phyloP scores from a whole-genome alignment of 78 protist genomes.

The Ministeria vibrans region DNA sequence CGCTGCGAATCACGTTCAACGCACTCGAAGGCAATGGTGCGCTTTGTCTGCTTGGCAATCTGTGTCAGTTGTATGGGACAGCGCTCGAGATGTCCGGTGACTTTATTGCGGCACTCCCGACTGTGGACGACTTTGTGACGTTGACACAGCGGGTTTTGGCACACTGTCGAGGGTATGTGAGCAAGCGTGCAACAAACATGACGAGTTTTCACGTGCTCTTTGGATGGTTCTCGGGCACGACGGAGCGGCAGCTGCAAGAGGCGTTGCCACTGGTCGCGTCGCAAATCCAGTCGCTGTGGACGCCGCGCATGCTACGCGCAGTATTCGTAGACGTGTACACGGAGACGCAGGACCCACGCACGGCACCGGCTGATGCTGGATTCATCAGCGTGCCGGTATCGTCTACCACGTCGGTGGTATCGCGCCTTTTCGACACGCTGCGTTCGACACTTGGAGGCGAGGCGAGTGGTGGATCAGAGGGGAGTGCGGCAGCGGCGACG shows the following conservation, averaged over 20 bases:
- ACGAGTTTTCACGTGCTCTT: not conserved
- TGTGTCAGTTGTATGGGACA: not conserved
- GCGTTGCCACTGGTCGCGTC: not conserved
- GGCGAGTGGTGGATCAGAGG: not conserved
- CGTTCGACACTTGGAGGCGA: not conserved
- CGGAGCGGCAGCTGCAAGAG: not conserved
- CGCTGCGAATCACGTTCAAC: not conserved
- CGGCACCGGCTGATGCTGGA: not conserved
- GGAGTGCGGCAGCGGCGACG: not conserved
- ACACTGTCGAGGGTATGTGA: not conserved
- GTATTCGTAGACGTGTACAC: not conserved
- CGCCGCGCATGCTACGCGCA: not conserved
- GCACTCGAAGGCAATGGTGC: not conserved
- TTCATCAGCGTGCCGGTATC: not conserved
- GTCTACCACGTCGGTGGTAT: not conserved
- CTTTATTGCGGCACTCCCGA: not conserved
- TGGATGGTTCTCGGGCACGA: not conserved
- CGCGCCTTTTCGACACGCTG: not conserved
- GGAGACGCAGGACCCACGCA: not conserved
- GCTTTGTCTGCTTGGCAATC: not conserved
- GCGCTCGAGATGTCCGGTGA: not conserved
- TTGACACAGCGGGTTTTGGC: not conserved
- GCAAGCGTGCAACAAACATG: not conserved
- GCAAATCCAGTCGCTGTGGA: not conserved
- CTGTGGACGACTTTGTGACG: not conserved